Conservation (phyloP, 2,329 filamentous ascomycete species). For the Penicillium sp. region DNA sequence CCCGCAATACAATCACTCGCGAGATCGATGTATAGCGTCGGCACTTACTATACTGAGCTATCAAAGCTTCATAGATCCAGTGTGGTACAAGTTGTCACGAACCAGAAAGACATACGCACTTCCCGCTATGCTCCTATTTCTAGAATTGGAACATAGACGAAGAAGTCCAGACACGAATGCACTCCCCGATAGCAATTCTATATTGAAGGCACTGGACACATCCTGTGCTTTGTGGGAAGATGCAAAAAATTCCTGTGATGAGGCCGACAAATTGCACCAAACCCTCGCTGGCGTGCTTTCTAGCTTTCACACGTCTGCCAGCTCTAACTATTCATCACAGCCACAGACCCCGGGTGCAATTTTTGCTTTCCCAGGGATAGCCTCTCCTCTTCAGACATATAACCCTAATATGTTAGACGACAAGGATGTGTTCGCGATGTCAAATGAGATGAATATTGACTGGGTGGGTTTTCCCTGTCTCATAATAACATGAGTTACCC, state of each 20-base stretch:
- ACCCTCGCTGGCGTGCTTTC: slow-evolving; percentile 10
- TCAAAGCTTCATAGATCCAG: slow-evolving; percentile 4
- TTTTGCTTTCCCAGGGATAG: neutral
- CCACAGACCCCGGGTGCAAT: neutral
- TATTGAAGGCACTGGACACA: slow-evolving; percentile 8
- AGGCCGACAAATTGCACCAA: slow-evolving; percentile 4
- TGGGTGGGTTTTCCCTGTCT: slow-evolving; percentile 6
- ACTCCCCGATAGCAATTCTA: neutral
- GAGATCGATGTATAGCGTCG: slow-evolving; percentile 78
- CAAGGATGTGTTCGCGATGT: slow-evolving; percentile 7
- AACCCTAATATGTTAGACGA: neutral
- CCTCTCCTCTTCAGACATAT: neutral
- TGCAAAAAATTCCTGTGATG: slow-evolving; percentile 4
- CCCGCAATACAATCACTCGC: slow-evolving; percentile 75
- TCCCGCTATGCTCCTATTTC: slow-evolving; percentile 10
- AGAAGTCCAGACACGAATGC: neutral
- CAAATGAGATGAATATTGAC: slow-evolving; percentile 13
- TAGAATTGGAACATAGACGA: slow-evolving; percentile 12
- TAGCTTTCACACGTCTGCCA: neutral
- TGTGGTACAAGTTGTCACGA: slow-evolving; percentile 10
- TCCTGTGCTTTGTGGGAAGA: slow-evolving; percentile 9
- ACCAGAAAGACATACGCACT: slow-evolving; percentile 3
- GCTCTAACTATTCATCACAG: neutral
- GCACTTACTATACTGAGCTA: slow-evolving; percentile 33
- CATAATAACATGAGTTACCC: neutral